A percentile compares a stretch with the other conserved stretches of the same genome.
phyloP scores from a whole-genome alignment of 805 yeast genomes.

The Wickerhamomyces canadensis region DNA sequence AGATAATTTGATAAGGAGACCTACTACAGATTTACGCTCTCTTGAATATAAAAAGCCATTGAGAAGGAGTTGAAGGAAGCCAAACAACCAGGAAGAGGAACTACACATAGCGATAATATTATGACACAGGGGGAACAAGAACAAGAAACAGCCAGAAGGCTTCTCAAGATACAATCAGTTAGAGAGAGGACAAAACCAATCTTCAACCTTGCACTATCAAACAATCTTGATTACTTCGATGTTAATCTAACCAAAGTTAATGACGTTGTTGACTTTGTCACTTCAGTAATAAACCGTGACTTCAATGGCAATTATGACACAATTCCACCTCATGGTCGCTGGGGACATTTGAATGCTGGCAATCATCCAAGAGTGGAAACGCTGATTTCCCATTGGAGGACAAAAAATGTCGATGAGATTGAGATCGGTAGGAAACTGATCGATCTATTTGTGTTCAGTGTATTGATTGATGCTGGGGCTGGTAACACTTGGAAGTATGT shows the following conservation, averaged over 20 bases:
- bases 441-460: constrained; percentile 56
- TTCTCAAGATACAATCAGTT: constrained; percentile 49
- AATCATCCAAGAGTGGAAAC: constrained; percentile 38
- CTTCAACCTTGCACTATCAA: constrained; percentile 31
- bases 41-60: too few species aligned
- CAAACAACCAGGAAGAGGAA: neutral
- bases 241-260: constrained; percentile 39
- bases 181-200: constrained; percentile 46
- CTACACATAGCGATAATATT: too few species aligned
- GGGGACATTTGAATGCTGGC: constrained; percentile 58
- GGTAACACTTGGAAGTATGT: constrained; percentile 51
- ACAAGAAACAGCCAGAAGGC: constrained; percentile 21
- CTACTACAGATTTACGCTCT: neutral
- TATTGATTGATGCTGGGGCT: constrained; percentile 64
- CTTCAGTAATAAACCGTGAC: constrained; percentile 34
- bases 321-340: constrained; percentile 65
- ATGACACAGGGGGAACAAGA: too few species aligned
- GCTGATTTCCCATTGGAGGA: constrained; percentile 35
- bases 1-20: neutral
- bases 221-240: constrained; percentile 37
- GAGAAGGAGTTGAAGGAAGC: too few species aligned
- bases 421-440: constrained; percentile 50
- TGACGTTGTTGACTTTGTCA: constrained; percentile 39
- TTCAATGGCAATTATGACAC: constrained; percentile 36
- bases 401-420: constrained; percentile 25